Base-by-base conservation (phyloP, 2,329 filamentous ascomycete species). In the Xylariaceae sp. region DNA sequence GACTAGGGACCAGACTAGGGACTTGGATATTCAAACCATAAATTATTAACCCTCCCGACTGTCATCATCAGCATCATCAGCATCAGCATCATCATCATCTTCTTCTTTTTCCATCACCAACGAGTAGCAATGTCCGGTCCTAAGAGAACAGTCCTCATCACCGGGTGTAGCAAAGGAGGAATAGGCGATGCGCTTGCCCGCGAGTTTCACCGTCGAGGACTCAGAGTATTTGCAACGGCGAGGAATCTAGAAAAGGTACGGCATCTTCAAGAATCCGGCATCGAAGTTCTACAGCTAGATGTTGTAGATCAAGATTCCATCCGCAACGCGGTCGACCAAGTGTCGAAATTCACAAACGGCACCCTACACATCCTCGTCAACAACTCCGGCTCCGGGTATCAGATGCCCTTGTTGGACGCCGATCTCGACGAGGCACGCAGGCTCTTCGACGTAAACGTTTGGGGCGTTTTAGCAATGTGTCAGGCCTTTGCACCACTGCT, bases 351-450 rank as follows among this genome's bases (percentile, higher is more conserved):
- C 9, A 74, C 75, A 0, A 74, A 69, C 40, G 73, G 73, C 18
- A 71, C 65, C 19, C 64, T 80, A 12, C 74, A 79, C 56, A 70
- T 79, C 40, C 70, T 80, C 16, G 67, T 79, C 57, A 78, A 79
- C 62, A 77, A 78, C 61, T 74, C 77, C 1, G 77, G 71, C 14
- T 60, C 65, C 41, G 69, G 67, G 40, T 67, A 68, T 47, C 50
- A 59, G 2, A 66, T 70, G 59, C 71, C 74, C 10, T 52, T 74
- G 0, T 53, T 72, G 18, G 74, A 77, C 55, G 62, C 65, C n/a
- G 57, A 66, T 12, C 20, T 73, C 5, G 58, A 63, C 18, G 41
- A 61, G 32, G 61, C 61, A n/a, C 37, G 56, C 2, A 43, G 56
- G 49, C 16, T 74, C 19, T 75, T 77, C 41, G 69, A 76, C 32